Percentiles rank a stretch among this genome's conserved stretches.
These are phyloP conservation scores for Trichoderma asperellum DNA, from an alignment of 2,329 filamentous ascomycete species.

Conservation along the genomic window DNA sequence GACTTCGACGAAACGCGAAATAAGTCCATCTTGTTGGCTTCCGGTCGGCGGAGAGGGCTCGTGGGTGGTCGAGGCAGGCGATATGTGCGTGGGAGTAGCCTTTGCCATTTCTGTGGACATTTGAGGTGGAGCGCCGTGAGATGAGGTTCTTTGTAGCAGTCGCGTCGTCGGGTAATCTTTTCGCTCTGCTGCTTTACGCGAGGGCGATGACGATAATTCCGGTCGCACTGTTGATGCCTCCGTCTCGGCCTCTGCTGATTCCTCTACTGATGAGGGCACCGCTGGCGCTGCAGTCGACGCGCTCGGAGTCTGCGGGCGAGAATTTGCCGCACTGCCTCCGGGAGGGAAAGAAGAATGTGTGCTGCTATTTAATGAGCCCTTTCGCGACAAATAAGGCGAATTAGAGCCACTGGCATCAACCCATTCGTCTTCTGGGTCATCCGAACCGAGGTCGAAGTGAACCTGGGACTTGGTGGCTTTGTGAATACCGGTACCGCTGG, in stretches of 20 bases:
- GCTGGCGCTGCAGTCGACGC: conserved; percentile 31
- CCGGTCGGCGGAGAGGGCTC: conserved; percentile 36
- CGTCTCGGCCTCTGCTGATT: neutral
- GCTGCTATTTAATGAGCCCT: conserved; percentile 55
- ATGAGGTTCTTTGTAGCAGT: conserved; percentile 66
- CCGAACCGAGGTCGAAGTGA: conserved; percentile 65
- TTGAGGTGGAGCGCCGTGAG: conserved; percentile 64
- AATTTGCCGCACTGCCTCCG: conserved; percentile 40
- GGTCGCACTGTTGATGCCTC: conserved; percentile 9
- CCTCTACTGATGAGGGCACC: conserved; percentile 32
- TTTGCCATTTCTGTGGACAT: conserved; percentile 62
- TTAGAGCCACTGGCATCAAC: conserved; percentile 68
- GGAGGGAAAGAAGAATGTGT: conserved; percentile 52
- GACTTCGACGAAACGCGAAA: conserved; percentile 62
- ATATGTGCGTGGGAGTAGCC: conserved; percentile 46
- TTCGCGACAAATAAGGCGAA: conserved; percentile 57
- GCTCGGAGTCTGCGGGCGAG: conserved; percentile 44
- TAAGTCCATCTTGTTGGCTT: conserved; percentile 53
- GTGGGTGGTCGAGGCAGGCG: conserved; percentile 39
- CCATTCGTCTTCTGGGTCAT: conserved; percentile 61
- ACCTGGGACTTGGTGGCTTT: conserved; percentile 54
- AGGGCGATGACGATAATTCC: conserved; percentile 37
- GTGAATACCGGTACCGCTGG: conserved; percentile 53
- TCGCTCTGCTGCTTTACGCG: conserved; percentile 47
- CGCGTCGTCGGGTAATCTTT: conserved; percentile 70